Evolutionary conservation across 208 protist genomes (phyloP).

Genomic region (Sergeia podlipaevii): DNA sequence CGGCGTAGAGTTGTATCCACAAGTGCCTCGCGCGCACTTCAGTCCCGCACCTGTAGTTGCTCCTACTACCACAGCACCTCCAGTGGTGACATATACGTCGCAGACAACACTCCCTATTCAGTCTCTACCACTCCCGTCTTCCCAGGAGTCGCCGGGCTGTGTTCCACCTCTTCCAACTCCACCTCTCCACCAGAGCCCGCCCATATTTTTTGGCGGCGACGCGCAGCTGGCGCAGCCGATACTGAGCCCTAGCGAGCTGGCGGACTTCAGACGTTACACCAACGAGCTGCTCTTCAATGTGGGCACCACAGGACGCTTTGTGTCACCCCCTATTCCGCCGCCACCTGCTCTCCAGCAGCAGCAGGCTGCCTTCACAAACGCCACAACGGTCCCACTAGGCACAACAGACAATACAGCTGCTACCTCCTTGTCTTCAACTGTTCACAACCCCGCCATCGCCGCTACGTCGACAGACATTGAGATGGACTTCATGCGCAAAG

Average conservation of each 20-base stretch:
- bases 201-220: too few relatives aligned
- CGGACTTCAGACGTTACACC: constrained; percentile 63
- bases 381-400: too few relatives aligned
- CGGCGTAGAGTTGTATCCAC: constrained; percentile 9
- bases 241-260: constrained; percentile 32
- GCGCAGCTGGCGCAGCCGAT: constrained; percentile 18
- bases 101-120: constrained; percentile 1
- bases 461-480: too few relatives aligned
- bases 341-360: too few relatives aligned
- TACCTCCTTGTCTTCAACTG: too few relatives aligned
- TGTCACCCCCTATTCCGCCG: not conserved
- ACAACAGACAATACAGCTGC: too few relatives aligned
- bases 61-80: constrained; percentile 1
- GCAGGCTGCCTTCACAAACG: too few relatives aligned
- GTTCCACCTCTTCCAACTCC: too few relatives aligned
- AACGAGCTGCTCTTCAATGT: constrained; percentile 42
- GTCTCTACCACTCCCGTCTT: too few relatives aligned
- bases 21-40: constrained; percentile 15
- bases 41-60: not conserved
- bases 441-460: too few relatives aligned
- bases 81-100: not conserved
- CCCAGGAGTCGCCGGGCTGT: too few relatives aligned
- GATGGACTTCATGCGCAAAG: constrained; percentile 39
- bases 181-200: too few relatives aligned
- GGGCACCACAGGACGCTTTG: constrained; percentile 3